Percentiles rank a stretch among this genome's conserved stretches.
phyloP scores from a whole-genome alignment of 306 rosid genomes.

The Alnus rubra region DNA sequence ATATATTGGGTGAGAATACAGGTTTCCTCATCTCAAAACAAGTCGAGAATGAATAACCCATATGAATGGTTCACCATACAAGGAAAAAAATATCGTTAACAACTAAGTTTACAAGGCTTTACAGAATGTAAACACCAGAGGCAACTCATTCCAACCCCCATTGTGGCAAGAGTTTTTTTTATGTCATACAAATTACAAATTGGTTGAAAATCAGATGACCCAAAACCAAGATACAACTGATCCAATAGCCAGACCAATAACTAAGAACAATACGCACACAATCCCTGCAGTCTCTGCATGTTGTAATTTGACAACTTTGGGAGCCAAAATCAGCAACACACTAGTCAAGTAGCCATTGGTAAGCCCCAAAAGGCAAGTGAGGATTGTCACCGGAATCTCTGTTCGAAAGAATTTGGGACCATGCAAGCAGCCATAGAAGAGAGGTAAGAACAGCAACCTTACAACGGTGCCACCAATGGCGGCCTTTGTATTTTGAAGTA shows the following conservation, averaged over 20 bases:
- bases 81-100: not conserved
- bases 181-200: conserved; percentile 21
- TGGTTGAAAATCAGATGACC: conserved; percentile 50
- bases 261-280: conserved; percentile 66
- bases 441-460: conserved; percentile 79
- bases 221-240: conserved; percentile 87
- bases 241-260: conserved; percentile 74
- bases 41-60: too few relatives aligned
- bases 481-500: conserved; percentile 59
- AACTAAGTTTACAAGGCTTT: conserved; percentile 9
- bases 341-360: conserved; percentile 89
- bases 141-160: not conserved
- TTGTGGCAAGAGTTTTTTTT: not conserved
- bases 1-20: too few relatives aligned
- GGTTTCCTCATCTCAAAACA: too few relatives aligned
- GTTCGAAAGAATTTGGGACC: conserved; percentile 78
- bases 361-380: conserved; percentile 81
- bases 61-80: not conserved
- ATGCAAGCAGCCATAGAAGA: conserved; percentile 76
- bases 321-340: conserved; percentile 79
- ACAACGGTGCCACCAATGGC: conserved; percentile 57
- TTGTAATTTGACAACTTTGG: conserved; percentile 69
- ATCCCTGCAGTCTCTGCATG: conserved; percentile 85
- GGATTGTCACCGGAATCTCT: conserved; percentile 69
- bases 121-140: not conserved